A percentile compares a stretch with the other conserved stretches of the same genome.
Evolutionary conservation across 2,329 filamentous ascomycete genomes (phyloP).

Genomic region (Ascocoryne sarcoides): DNA sequence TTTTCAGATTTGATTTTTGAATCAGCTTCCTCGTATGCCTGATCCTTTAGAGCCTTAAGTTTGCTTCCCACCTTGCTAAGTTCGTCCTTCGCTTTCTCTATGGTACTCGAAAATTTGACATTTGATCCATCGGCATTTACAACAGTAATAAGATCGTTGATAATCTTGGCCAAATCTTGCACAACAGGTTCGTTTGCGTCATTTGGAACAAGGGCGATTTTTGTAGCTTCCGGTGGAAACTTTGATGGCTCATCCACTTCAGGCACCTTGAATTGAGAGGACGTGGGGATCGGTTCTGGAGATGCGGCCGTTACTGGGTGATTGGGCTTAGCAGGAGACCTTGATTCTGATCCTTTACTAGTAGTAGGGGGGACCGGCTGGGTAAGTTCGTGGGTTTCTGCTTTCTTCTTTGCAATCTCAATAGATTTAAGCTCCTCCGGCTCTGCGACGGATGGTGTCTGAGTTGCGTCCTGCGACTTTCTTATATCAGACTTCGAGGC

Average conservation of each 20-base stretch:
- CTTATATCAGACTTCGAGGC: constrained; percentile 30
- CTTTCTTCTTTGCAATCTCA: constrained; percentile 29
- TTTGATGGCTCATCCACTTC: constrained; percentile 59
- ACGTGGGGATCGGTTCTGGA: not conserved
- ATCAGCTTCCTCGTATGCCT: constrained; percentile 67
- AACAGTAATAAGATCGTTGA: constrained; percentile 92
- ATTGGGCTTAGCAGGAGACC: constrained; percentile 11
- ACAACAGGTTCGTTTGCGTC: constrained; percentile 79
- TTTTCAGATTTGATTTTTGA: constrained; percentile 50
- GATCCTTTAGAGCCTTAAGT: constrained; percentile 62
- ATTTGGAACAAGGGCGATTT: constrained; percentile 68
- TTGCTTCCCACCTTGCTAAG: constrained; percentile 69
- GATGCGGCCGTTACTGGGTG: constrained; percentile 10
- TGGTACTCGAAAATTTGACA: constrained; percentile 66
- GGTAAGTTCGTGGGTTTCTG: constrained; percentile 18
- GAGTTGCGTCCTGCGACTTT: constrained; percentile 22
- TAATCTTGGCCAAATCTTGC: constrained; percentile 86
- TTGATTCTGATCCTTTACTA: constrained; percentile 18
- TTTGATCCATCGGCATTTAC: constrained; percentile 80
- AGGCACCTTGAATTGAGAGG: constrained; percentile 36
- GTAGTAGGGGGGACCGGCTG: constrained; percentile 10
- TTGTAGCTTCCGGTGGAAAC: constrained; percentile 50
- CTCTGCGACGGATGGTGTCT: constrained; percentile 23
- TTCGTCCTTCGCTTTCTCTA: constrained; percentile 79
- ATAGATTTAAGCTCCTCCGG: constrained; percentile 26